Percentiles rank a stretch among this genome's conserved stretches.
These are phyloP conservation scores for Naganishia vaughanmartiniae DNA, from an alignment of 768 basidiomycete genomes.

Conservation along the genomic window DNA sequence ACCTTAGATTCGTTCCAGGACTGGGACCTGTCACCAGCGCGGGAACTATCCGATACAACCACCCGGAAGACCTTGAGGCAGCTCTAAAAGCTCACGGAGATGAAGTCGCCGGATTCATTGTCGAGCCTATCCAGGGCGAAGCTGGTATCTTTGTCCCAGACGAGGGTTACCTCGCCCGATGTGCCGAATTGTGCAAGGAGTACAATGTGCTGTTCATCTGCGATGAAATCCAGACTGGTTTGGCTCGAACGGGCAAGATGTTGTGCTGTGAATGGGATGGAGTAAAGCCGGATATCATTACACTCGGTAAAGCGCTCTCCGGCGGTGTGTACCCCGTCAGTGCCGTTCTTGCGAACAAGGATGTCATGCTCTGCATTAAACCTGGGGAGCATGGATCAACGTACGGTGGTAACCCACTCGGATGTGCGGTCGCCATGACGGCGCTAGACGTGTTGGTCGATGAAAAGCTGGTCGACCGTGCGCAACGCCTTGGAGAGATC, in stretches of 20 bases:
- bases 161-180: conserved; percentile 74
- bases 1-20: conserved; percentile 43
- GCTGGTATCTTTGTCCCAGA: conserved; percentile 94
- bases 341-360: conserved; percentile 82
- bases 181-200: conserved; percentile 80
- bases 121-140: conserved; percentile 99
- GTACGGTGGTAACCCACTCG: conserved; percentile 94
- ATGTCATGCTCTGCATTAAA: conserved; percentile 89
- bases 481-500: conserved; percentile 69
- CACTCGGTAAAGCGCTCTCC: conserved; percentile 93
- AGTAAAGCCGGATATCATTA: conserved; percentile 83
- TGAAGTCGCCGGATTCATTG: conserved; percentile 83
- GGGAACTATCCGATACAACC: conserved; percentile 76
- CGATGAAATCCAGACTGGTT: conserved; percentile 97
- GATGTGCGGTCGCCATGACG: conserved; percentile 91
- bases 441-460: conserved; percentile 86
- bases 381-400: conserved; percentile 96
- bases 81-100: conserved; percentile 77
- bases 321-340: conserved; percentile 97
- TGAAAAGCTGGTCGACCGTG: conserved; percentile 79
- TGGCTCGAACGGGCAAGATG: conserved; percentile 91
- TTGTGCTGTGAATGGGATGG: conserved; percentile 81
- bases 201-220: conserved; percentile 94
- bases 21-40: conserved; percentile 60
- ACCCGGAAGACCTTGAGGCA: conserved; percentile 73